These are phyloP conservation scores for Elsinoe arachidis DNA, from an alignment of 2,329 filamentous ascomycete species.

Conservation along the genomic window DNA sequence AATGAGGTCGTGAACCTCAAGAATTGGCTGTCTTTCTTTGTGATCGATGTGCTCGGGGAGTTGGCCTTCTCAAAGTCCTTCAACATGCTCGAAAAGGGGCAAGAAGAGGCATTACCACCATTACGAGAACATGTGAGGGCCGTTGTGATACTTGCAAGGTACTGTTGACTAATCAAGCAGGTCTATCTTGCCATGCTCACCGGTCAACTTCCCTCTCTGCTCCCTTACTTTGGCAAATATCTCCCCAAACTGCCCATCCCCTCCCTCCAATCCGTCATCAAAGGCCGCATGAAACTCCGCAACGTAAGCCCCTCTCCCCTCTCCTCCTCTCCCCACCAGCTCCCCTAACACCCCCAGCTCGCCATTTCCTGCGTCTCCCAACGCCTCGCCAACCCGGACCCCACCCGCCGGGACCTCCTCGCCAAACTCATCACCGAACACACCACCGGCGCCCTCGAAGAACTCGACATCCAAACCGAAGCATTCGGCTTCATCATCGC, in stretches of 20 bases:
- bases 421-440: slow-evolving; percentile 2
- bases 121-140: slow-evolving; percentile 1
- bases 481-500: slow-evolving; percentile 19
- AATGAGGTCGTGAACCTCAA: not conserved
- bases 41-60: slow-evolving; percentile 7
- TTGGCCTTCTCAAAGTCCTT: slow-evolving; percentile 5
- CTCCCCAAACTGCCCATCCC: slow-evolving; percentile 6
- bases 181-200: slow-evolving; percentile 11
- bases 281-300: not conserved
- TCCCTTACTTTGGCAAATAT: slow-evolving; percentile 5
- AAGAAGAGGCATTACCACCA: slow-evolving; percentile 3
- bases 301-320: not conserved
- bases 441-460: not conserved
- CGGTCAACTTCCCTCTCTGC: not conserved
- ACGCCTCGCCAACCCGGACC: slow-evolving; percentile 4
- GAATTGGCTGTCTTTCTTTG: slow-evolving; percentile 2
- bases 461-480: slow-evolving; percentile 9
- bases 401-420: slow-evolving; percentile 4
- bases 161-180: not conserved
- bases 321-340: no score
- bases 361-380: slow-evolving; percentile 5
- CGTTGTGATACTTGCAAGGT: not conserved
- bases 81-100: slow-evolving; percentile 4
- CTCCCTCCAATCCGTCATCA: not conserved
- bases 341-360: not conserved